A percentile compares a stretch with the other conserved stretches of the same genome.
Conservation (phyloP, 306 rosid genomes). For the Calophaca sinica region DNA sequence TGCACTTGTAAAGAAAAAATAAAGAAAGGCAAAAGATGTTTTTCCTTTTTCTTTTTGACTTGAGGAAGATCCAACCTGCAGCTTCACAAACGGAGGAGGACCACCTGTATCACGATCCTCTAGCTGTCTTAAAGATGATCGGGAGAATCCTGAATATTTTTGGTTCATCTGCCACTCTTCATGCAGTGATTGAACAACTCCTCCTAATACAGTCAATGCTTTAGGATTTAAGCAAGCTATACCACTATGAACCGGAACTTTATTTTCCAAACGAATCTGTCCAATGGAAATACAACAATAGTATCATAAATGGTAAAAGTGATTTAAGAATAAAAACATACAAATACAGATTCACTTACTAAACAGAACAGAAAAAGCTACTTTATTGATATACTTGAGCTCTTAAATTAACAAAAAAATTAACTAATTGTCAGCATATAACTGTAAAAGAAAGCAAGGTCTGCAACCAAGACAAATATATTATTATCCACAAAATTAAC, state of each 20-base stretch:
- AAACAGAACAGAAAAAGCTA: slow-evolving; percentile 28
- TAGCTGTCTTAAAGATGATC: slow-evolving; percentile 64
- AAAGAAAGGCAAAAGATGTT: neutral
- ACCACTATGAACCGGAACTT: slow-evolving; percentile 66
- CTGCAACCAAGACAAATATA: slow-evolving; percentile 6
- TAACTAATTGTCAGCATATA: neutral
- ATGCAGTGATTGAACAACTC: slow-evolving; percentile 78
- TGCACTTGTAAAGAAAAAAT: slow-evolving; percentile 5
- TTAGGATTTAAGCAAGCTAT: slow-evolving; percentile 77
- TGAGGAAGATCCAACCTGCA: slow-evolving; percentile 74
- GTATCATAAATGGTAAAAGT: slow-evolving; percentile 3
- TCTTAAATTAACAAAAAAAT: neutral
- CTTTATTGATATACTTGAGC: neutral
- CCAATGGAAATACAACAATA: slow-evolving; percentile 43
- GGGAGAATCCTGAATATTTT: slow-evolving; percentile 82
- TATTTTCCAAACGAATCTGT: slow-evolving; percentile 84
- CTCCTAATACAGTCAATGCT: slow-evolving; percentile 77
- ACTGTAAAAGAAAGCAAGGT: slow-evolving; percentile 17
- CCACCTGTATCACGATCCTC: slow-evolving; percentile 68
- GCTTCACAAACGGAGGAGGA: slow-evolving; percentile 96
- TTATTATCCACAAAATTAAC: neutral
- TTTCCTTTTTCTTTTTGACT: slow-evolving; percentile 37
- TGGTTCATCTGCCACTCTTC: slow-evolving; percentile 95
- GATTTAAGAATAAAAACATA: slow-evolving; percentile 26
- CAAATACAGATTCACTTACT: slow-evolving; percentile 11